Base-by-base conservation (phyloP, 2,329 filamentous ascomycete genomes). In the Trichoderma sp. region DNA sequence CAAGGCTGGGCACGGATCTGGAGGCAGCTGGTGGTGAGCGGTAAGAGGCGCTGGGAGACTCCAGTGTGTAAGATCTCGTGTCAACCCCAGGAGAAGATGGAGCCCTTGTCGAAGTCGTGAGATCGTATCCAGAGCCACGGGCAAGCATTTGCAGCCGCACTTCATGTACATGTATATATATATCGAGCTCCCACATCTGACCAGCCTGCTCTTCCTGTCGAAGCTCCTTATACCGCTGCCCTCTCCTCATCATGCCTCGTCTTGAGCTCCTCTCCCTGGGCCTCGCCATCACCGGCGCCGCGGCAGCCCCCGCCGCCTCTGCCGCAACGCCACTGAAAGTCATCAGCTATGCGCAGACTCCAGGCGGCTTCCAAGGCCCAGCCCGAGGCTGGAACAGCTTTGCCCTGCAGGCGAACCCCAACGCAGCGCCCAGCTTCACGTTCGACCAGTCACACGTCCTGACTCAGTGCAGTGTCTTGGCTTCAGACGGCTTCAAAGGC, bases 361-460 rank as follows among this genome's bases (percentile, higher is more conserved):
- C 68, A 2, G 64, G 64, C 21, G 67, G 68, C 59, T 69, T 68
- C 64, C 28, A n/a, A n/a, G 17, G 47, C 43, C 43, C 68, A 21
- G 64, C 67, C 3, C 57, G 68, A 34, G 67, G 68, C 15, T 69
- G 67, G 68, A 69, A 69, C 44, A 67, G 62, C 3, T 69, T 68
- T 51, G 68, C 67, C 14, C 48, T 69, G 14, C 67, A 69, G 54
- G 66, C 64, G 26, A 69, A 69, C 41, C 50, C 63, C 21, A 48
- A 34, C 24, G 57, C 58, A 4, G 57, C 52, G 21, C 60, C 65
- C 6, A 21, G 19, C 30, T 69, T 67, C 39, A 47, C 21, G 26
- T 69, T 68, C 41, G 66, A 69, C 56, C 66, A 69, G 47, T 60
- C 56, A 54, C 68, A 68, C 26, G 67, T 69, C 54, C 48, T 61